Evolutionary conservation across 2,329 filamentous ascomycete species (phyloP).

Genomic region (Atkinsonella hypoxylon): DNA sequence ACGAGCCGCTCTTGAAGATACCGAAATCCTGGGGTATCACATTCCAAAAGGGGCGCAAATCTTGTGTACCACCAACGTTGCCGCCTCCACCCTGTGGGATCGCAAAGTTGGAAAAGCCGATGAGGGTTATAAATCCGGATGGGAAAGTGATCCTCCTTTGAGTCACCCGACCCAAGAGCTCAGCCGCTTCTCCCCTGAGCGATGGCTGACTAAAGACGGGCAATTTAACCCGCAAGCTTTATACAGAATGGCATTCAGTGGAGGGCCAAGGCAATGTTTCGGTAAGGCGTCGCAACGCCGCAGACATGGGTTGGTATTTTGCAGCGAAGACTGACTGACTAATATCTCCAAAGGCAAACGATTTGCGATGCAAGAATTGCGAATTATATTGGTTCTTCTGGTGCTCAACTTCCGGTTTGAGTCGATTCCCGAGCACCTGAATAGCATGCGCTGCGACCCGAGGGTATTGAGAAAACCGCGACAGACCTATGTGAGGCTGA

Average conservation of each 20-base stretch:
- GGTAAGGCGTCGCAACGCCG: not conserved
- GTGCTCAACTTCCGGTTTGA: constrained; percentile 1
- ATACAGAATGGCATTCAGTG: not conserved
- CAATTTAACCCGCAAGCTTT: not conserved
- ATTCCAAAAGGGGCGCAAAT: constrained; percentile 3
- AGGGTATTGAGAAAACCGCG: not conserved
- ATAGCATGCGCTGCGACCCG: not conserved
- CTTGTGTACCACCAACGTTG: not conserved
- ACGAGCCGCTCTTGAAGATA: not conserved
- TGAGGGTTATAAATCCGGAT: not conserved
- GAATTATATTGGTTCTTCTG: not conserved
- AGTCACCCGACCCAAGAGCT: not conserved
- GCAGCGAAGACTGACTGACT: not conserved
- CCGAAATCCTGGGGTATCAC: not conserved
- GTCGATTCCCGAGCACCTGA: not conserved
- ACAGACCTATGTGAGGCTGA: constrained; percentile 1
- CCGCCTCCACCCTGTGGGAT: not conserved
- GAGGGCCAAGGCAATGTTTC: constrained; percentile 1
- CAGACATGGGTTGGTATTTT: not conserved
- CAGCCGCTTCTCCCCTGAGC: constrained; percentile 5
- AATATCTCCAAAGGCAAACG: not conserved
- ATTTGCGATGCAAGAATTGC: constrained; percentile 3
- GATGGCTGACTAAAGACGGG: constrained; percentile 6
- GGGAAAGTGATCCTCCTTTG: too few relatives aligned
- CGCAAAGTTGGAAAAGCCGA: not conserved